These are phyloP conservation scores for Solanum sejunctum DNA, from an alignment of 257 asterid species.

Conservation along the genomic window DNA sequence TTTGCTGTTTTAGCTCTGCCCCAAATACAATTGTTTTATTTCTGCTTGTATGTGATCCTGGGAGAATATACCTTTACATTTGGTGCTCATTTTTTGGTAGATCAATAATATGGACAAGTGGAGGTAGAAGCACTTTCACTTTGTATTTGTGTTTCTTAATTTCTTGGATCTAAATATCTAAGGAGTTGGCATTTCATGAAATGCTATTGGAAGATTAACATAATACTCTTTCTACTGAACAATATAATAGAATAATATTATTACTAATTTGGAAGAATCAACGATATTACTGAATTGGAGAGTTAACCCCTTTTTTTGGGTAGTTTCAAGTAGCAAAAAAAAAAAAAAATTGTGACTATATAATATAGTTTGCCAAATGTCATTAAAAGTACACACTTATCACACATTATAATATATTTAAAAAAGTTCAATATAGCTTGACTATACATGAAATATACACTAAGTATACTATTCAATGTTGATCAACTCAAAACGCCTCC, in stretches of 20 bases:
- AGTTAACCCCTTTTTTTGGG: neutral
- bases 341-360: too few relatives aligned
- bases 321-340: too few relatives aligned
- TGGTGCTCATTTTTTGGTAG: neutral
- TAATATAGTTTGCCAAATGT: too few relatives aligned
- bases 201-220: neutral
- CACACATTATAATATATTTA: too few relatives aligned
- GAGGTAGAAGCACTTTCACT: neutral
- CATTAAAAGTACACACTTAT: too few relatives aligned
- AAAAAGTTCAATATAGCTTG: too few relatives aligned
- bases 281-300: neutral
- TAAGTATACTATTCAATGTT: too few relatives aligned
- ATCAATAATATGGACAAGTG: neutral
- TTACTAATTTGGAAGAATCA: neutral
- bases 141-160: neutral
- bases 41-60: neutral
- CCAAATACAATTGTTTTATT: neutral
- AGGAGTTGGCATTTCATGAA: neutral
- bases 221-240: neutral
- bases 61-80: neutral
- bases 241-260: neutral
- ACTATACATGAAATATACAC: too few relatives aligned
- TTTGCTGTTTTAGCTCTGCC: neutral
- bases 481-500: too few relatives aligned
- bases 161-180: neutral